phyloP scores from a whole-genome alignment of 2,329 filamentous ascomycete genomes.

The Monosporascus sp. region DNA sequence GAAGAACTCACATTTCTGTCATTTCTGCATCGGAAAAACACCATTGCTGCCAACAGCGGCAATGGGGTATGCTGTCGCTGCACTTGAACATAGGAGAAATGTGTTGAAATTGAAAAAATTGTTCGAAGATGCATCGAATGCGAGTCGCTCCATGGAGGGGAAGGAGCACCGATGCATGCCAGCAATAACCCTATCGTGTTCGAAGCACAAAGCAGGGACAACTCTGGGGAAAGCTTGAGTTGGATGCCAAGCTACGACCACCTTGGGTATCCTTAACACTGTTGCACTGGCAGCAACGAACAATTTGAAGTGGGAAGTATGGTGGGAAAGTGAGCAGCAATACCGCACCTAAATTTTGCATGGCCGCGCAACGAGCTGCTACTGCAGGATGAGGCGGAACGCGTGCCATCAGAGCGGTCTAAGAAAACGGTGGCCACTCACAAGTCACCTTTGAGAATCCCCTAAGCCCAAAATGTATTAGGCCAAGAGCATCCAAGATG shows the following conservation, averaged over 20 bases:
- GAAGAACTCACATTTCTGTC: neutral
- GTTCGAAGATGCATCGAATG: too few relatives aligned
- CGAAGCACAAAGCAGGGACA: neutral
- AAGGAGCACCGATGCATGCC: neutral
- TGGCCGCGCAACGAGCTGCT: neutral
- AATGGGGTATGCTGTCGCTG: neutral
- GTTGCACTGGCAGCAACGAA: neutral
- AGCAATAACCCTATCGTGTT: neutral
- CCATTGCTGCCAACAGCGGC: neutral
- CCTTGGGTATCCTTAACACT: neutral
- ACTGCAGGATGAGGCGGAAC: neutral
- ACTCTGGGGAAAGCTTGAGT: neutral
- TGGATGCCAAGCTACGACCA: neutral
- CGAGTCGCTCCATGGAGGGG: neutral
- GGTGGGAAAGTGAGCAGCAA: neutral
- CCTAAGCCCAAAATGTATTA: neutral
- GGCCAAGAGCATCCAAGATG: neutral
- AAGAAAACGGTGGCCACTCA: neutral
- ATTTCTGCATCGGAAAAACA: neutral
- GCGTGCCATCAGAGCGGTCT: too few relatives aligned
- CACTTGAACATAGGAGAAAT: neutral
- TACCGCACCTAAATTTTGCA: neutral
- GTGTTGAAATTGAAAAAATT: conserved; percentile 1
- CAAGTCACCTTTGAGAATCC: neutral
- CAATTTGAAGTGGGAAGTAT: neutral